Evolutionary conservation across 306 rosid genomes (phyloP), one percentile per base, ranked within the genome.

Genomic region (Spatholobus suberectus): DNA sequence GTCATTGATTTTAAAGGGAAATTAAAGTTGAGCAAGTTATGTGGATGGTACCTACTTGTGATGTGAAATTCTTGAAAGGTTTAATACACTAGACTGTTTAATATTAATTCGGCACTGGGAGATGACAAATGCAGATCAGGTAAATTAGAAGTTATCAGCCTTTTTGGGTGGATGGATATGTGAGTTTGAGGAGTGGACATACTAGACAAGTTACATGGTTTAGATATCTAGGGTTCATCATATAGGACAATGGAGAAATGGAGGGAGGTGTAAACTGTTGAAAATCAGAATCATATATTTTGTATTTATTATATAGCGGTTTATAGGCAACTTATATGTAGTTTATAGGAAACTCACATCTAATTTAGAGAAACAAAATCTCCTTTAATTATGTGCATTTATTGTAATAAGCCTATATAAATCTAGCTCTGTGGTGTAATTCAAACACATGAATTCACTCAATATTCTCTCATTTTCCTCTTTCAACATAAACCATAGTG

Each of bases 1-100:
- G 46, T 44, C 80, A 40, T 52, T 81, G 51, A 62, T 70, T 76
- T 47, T 81, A 52, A 37, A 68, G 67, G 55, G n/a, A 44, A 59
- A 23, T 55, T 65, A 75, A 29, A 47, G 52, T 69, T 80, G 59
- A 51, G 79, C 41, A 35, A 35, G 70, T 76, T 76, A 47, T 52
- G 41, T 34, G 13, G 78, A 57, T 43, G 65, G 26, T 76, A 21
- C 46, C 26, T 54, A 32, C 18, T 17, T 29, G 70, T 72, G 29
- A 67, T 44, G 27, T 26, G 43, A 76, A 44, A 23, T 49, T 70
- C 49, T 21, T 63, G 29, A 70, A 70, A 70, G 57, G 71, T 55
- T 61, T 77, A 24, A 77, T 65, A 13, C 68, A 71, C 51, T 44
- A 20, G 65, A 65, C 18, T 32, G 72, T 63, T 77, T 70, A 72